Percentiles rank a stretch among this genome's conserved stretches.
Conservation (phyloP, 2,329 filamentous ascomycete species). For the Aspergillus sp. region DNA sequence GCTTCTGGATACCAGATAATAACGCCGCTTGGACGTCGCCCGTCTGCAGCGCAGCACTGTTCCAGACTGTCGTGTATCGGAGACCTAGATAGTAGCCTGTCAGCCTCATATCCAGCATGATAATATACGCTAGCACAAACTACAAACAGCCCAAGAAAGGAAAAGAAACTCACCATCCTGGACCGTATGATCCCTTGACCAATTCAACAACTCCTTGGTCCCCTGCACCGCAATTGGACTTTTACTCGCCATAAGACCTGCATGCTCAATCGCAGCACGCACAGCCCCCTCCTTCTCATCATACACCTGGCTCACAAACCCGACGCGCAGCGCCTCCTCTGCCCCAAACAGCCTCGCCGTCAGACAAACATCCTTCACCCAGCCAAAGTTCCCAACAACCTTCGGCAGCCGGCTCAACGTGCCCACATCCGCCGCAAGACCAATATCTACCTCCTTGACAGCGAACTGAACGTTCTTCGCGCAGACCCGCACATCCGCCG, state of each 20-base stretch:
- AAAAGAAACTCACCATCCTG: slow-evolving; percentile 63
- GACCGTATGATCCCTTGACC: slow-evolving; percentile 73
- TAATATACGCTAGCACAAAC: not conserved
- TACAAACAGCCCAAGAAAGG: too few relatives aligned
- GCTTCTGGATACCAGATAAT: slow-evolving; percentile 73
- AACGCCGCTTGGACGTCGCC: slow-evolving; percentile 73
- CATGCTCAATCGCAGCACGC: slow-evolving; percentile 62
- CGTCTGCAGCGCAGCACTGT: slow-evolving; percentile 78
- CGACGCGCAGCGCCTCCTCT: slow-evolving; percentile 45
- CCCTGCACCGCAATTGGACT: slow-evolving; percentile 84
- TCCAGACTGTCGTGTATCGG: slow-evolving; percentile 85
- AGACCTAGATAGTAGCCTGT: slow-evolving; percentile 52
- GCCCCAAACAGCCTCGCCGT: slow-evolving; percentile 45
- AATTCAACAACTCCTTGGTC: slow-evolving; percentile 84
- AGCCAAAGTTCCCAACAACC: slow-evolving; percentile 45
- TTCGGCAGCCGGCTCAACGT: slow-evolving; percentile 49
- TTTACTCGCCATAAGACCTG: slow-evolving; percentile 69
- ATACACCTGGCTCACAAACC: slow-evolving; percentile 45
- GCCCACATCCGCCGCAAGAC: slow-evolving; percentile 50
- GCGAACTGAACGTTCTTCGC: slow-evolving; percentile 37
- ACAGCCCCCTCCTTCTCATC: slow-evolving; percentile 61
- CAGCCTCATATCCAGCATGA: not conserved
- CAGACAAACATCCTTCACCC: slow-evolving; percentile 51
- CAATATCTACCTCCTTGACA: slow-evolving; percentile 53
- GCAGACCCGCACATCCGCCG: slow-evolving; percentile 46